These are phyloP conservation scores for Sporothrix brunneoviolacea DNA, from an alignment of 2,329 filamentous ascomycete genomes.

Conservation along the genomic window DNA sequence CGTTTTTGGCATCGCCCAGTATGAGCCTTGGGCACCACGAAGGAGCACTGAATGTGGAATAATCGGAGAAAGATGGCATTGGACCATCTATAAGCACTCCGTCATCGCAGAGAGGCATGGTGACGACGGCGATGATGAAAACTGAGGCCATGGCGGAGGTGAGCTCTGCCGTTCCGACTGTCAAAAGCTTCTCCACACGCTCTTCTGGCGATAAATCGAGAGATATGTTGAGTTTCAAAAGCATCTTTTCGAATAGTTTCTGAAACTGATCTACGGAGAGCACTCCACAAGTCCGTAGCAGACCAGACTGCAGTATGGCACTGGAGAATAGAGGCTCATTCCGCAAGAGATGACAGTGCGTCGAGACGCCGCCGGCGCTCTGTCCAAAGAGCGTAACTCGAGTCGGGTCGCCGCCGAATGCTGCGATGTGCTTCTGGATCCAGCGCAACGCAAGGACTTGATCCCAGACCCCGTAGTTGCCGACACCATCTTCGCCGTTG, in stretches of 20 bases:
- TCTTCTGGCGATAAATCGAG: no score
- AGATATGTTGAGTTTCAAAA: slow-evolving; percentile 2
- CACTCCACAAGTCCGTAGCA: slow-evolving; percentile 12
- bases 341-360: slow-evolving; percentile 12
- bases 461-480: slow-evolving; percentile 14
- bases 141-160: slow-evolving; percentile 9
- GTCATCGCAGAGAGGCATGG: slow-evolving; percentile 15
- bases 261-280: slow-evolving; percentile 11
- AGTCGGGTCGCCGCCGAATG: slow-evolving; percentile 12
- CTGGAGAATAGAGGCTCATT: slow-evolving; percentile 14
- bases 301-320: slow-evolving; percentile 16
- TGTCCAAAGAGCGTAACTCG: slow-evolving; percentile 12
- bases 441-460: slow-evolving; percentile 13
- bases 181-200: background rate
- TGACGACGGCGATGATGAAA: slow-evolving; percentile 13
- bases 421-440: slow-evolving; percentile 13
- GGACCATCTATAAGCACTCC: slow-evolving; percentile 6
- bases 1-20: slow-evolving; percentile 19
- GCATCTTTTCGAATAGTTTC: slow-evolving; percentile 13
- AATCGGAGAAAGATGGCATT: slow-evolving; percentile 8
- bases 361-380: slow-evolving; percentile 13
- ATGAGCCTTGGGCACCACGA: slow-evolving; percentile 17
- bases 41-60: slow-evolving; percentile 4
- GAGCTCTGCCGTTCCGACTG: background rate
- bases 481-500: background rate